phyloP scores from a whole-genome alignment of 306 rosid genomes.

The Vigna radiata region DNA sequence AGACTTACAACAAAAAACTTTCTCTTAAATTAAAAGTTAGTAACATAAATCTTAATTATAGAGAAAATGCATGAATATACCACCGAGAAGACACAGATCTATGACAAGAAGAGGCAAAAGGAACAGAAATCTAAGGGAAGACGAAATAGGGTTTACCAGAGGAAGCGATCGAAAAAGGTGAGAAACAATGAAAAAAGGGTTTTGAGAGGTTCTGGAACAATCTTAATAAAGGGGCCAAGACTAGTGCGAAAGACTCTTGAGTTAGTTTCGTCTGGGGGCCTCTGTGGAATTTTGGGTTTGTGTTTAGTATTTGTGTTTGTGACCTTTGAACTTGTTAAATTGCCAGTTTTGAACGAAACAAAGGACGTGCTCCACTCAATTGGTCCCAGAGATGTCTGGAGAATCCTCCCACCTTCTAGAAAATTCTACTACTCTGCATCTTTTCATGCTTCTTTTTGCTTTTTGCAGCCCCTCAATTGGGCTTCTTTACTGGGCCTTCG shows the following conservation, averaged over 20 bases:
- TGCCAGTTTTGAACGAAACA: conserved; percentile 8
- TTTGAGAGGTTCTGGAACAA: conserved; percentile 54
- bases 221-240: conserved; percentile 30
- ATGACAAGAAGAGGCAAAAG: background rate
- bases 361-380: conserved; percentile 27
- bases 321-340: background rate
- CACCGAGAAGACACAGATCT: conserved; percentile 62
- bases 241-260: too few relatives aligned
- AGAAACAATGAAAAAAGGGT: background rate
- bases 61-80: conserved; percentile 37
- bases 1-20: background rate
- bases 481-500: background rate
- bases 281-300: conserved; percentile 42
- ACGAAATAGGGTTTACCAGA: conserved; percentile 40
- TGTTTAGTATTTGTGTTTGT: background rate
- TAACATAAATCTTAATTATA: background rate
- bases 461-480: background rate
- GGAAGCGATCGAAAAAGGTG: conserved; percentile 42
- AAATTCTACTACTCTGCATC: conserved; percentile 42
- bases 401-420: conserved; percentile 57
- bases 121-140: background rate
- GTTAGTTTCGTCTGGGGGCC: conserved; percentile 29
- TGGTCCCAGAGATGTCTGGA: conserved; percentile 58
- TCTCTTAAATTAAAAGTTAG: background rate
- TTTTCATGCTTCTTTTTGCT: background rate